These are phyloP conservation scores for Aureobasidium sp. DNA, from an alignment of 2,329 filamentous ascomycete genomes.

Conservation along the genomic window DNA sequence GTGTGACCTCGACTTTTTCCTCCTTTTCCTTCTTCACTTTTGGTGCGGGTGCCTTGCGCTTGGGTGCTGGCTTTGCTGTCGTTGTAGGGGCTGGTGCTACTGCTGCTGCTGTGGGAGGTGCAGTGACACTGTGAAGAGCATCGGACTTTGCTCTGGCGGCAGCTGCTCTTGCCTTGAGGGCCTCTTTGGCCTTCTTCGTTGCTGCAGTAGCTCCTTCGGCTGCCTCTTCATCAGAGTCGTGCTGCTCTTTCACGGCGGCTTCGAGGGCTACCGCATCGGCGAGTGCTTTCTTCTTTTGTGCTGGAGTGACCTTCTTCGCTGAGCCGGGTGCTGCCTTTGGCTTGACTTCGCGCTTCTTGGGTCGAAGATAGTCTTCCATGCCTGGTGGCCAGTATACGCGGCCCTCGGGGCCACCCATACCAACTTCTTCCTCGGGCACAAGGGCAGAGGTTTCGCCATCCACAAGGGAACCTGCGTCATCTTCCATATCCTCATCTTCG, in stretches of 20 bases:
- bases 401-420: slow-evolving; percentile 75
- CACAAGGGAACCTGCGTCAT: slow-evolving; percentile 31
- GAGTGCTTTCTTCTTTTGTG: slow-evolving; percentile 19
- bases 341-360: slow-evolving; percentile 63
- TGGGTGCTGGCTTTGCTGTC: slow-evolving; percentile 13
- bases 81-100: not conserved
- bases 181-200: slow-evolving; percentile 33
- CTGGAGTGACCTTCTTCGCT: slow-evolving; percentile 19
- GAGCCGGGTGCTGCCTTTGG: slow-evolving; percentile 37
- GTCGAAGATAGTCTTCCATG: slow-evolving; percentile 83
- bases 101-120: slow-evolving; percentile 22
- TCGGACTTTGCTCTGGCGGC: slow-evolving; percentile 16
- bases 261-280: slow-evolving; percentile 12
- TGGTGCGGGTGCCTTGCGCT: slow-evolving; percentile 16
- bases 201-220: slow-evolving; percentile 28
- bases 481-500: slow-evolving; percentile 27
- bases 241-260: slow-evolving; percentile 18
- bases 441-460: slow-evolving; percentile 30
- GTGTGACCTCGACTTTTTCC: slow-evolving; percentile 33
- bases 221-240: slow-evolving; percentile 21
- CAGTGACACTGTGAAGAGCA: slow-evolving; percentile 13
- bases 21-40: slow-evolving; percentile 22
- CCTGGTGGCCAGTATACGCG: slow-evolving; percentile 86
- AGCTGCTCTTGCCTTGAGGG: slow-evolving; percentile 15
- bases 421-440: slow-evolving; percentile 60